phyloP scores from a whole-genome alignment of 2,329 filamentous ascomycete species.

The Pochonia chlamydosporia region DNA sequence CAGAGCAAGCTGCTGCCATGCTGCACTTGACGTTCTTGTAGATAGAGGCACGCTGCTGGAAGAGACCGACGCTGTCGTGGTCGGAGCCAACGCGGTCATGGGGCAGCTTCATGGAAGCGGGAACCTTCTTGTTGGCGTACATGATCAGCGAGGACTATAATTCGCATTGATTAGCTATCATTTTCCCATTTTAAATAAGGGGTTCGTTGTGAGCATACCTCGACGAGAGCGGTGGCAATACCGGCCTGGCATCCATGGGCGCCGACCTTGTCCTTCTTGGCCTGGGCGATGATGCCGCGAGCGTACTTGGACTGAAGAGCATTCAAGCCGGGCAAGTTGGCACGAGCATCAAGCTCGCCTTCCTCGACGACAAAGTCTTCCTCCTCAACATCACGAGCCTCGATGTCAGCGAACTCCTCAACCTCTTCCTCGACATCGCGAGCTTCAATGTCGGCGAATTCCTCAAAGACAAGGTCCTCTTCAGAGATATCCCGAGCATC shows the following conservation, averaged over 20 bases:
- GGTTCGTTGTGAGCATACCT: constrained; percentile 8
- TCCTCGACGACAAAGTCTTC: too few relatives aligned
- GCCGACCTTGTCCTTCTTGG: constrained; percentile 11
- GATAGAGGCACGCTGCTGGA: constrained; percentile 17
- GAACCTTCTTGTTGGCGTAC: constrained; percentile 15
- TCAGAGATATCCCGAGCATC: too few relatives aligned
- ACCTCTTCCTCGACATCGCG: too few relatives aligned
- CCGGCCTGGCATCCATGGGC: constrained; percentile 15
- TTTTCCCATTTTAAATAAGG: too few relatives aligned
- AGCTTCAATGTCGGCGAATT: too few relatives aligned
- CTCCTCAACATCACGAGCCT: too few relatives aligned
- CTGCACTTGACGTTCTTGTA: constrained; percentile 16
- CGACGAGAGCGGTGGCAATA: constrained; percentile 16
- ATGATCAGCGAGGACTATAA: constrained; percentile 14
- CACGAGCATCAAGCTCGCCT: neutral
- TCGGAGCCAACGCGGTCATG: constrained; percentile 17
- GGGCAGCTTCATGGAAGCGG: constrained; percentile 11
- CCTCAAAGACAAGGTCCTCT: too few relatives aligned
- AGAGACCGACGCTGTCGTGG: constrained; percentile 18
- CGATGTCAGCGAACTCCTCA: too few relatives aligned
- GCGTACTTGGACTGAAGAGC: constrained; percentile 13
- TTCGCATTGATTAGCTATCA: too few relatives aligned
- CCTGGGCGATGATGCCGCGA: constrained; percentile 14
- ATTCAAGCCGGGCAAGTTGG: constrained; percentile 15
- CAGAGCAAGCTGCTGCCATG: constrained; percentile 16